Conservation (phyloP, 2,329 filamentous ascomycete species). For the Diplodia intermedia region DNA sequence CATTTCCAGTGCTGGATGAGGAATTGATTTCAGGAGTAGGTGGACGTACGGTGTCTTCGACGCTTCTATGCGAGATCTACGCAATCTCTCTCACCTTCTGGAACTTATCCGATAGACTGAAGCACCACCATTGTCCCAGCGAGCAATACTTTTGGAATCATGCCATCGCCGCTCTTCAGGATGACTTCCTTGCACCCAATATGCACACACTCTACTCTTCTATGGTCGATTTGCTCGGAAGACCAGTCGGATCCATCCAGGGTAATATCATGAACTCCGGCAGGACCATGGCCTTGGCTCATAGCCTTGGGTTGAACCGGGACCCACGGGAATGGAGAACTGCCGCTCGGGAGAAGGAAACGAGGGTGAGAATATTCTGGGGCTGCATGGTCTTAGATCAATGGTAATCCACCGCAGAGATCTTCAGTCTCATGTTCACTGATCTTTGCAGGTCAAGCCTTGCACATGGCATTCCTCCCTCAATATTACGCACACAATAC, state of each 20-base stretch:
- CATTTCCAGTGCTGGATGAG: slow-evolving; percentile 52
- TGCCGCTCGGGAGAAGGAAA: slow-evolving; percentile 57
- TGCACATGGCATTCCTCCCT: slow-evolving; percentile 62
- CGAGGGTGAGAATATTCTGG: slow-evolving; percentile 64
- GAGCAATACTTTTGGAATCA: slow-evolving; percentile 52
- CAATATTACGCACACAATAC: slow-evolving; percentile 61
- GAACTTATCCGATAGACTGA: slow-evolving; percentile 46
- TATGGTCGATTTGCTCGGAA: slow-evolving; percentile 51
- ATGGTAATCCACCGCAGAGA: slow-evolving; percentile 48
- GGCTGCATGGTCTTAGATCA: slow-evolving; percentile 64
- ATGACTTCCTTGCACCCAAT: slow-evolving; percentile 52
- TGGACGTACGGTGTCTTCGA: slow-evolving; percentile 44
- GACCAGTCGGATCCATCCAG: slow-evolving; percentile 50
- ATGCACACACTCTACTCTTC: slow-evolving; percentile 50
- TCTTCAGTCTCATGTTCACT: neutral
- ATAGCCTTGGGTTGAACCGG: slow-evolving; percentile 63
- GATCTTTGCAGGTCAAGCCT: slow-evolving; percentile 53
- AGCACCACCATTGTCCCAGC: slow-evolving; percentile 48
- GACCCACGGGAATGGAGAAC: slow-evolving; percentile 62
- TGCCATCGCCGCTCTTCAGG: slow-evolving; percentile 50
- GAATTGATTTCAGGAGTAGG: slow-evolving; percentile 47
- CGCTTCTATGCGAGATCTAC: slow-evolving; percentile 50
- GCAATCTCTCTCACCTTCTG: slow-evolving; percentile 49
- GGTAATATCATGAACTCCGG: slow-evolving; percentile 62
- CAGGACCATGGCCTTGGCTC: slow-evolving; percentile 61